Base-by-base conservation (phyloP, 2,329 filamentous ascomycete species). In the Colletotrichum musicola region DNA sequence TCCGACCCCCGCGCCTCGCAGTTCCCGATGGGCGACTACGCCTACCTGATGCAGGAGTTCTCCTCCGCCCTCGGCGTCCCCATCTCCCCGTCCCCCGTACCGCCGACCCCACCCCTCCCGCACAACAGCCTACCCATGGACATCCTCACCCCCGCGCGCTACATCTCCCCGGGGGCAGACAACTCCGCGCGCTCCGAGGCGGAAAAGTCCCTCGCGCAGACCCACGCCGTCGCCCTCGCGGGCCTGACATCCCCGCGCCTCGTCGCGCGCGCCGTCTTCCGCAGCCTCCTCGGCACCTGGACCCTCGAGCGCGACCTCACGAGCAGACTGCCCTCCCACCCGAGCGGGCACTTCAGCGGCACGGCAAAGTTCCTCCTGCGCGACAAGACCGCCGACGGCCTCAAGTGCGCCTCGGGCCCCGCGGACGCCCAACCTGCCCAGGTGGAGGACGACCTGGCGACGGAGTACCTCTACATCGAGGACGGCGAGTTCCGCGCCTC, bases 11-110 rank as follows among this genome's bases (percentile, higher is more conserved):
- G 82, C 6, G 79, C 80, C 72, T 91, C 77, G 69, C 93, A 96
- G 73, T 96, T 94, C 73, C 93, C 93, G 44, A 95, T 95, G 90
- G 90, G 90, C 10, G 93, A 97, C 77, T 95, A 95, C 76, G 79
- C 89, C 7, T 95, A 90, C 69, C 79, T 95, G 13, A 90, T 95
- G 84, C 89, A 94, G 72, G 88, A 92, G 13, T 89, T 95, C 67
- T 83, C 89, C 13, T 77, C 84, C 2, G 86, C 89, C 0, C 81
- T 93, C 2, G 83, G 81, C 0, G 82, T 94, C 9, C 77, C 74
- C 35, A 85, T 80, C 35, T 75, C 72, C 16, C 75, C 72, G n/a
- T 74, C 79, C 0, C 79, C 79, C 16, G 40, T 74, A 1, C 73
- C 75, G 30, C 68, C 73, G 10, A 80, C 77, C 30, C 81, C 82